Evolutionary conservation across 257 asterid genomes (phyloP).

Genomic region (Galeopsis tetrahit): DNA sequence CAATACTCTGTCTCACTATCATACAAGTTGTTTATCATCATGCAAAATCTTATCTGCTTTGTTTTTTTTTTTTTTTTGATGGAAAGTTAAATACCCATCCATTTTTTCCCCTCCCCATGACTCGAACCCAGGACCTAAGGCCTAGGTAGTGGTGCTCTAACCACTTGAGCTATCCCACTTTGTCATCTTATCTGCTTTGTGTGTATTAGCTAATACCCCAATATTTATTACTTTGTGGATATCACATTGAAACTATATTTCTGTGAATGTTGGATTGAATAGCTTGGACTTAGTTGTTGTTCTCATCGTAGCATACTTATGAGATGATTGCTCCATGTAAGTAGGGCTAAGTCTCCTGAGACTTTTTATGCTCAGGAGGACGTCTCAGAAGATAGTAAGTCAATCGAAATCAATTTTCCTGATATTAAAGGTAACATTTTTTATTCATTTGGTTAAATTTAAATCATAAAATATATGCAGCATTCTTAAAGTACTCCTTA

Average conservation of each 20-base stretch:
- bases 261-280: neutral
- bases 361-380: constrained; percentile 40
- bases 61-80: too few species aligned
- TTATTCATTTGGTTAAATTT: neutral
- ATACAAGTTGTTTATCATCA: constrained; percentile 14
- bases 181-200: too few species aligned
- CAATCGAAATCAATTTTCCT: constrained; percentile 41
- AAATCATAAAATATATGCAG: neutral
- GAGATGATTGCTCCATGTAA: constrained; percentile 54
- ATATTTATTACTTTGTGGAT: neutral
- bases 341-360: constrained; percentile 62
- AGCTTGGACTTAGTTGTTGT: neutral
- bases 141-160: too few species aligned
- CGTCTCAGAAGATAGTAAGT: constrained; percentile 39
- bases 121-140: too few species aligned
- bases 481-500: neutral
- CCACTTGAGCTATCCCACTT: too few species aligned
- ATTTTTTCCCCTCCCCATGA: too few species aligned
- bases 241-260: neutral
- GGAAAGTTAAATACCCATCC: too few species aligned
- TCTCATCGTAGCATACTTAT: neutral
- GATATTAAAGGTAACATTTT: constrained; percentile 54
- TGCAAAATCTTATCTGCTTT: constrained; percentile 5
- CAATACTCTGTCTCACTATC: constrained; percentile 38
- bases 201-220: neutral